Percentiles rank a stretch among this genome's conserved stretches.
These are phyloP conservation scores for Pyrenochaeta sp. DNA, from an alignment of 2,329 filamentous ascomycete species.

Conservation along the genomic window DNA sequence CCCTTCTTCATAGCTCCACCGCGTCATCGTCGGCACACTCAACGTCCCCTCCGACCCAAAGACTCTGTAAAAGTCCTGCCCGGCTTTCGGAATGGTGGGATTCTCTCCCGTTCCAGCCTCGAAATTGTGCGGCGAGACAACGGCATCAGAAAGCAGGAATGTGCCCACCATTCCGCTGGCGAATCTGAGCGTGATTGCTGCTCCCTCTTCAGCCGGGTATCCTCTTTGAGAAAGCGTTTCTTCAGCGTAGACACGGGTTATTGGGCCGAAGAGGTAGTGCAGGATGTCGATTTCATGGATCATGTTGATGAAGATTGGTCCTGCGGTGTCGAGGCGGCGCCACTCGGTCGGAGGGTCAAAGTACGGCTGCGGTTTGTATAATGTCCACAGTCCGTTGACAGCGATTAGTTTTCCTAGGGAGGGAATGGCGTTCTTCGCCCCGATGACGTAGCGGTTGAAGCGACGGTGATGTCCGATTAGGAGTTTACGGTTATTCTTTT, in stretches of 20 bases:
- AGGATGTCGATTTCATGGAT: constrained; percentile 68
- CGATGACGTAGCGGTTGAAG: constrained; percentile 64
- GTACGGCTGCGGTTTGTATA: constrained; percentile 61
- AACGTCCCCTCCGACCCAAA: constrained; percentile 61
- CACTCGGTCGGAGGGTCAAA: constrained; percentile 59
- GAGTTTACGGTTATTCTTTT: constrained; percentile 47
- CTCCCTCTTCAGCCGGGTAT: constrained; percentile 64
- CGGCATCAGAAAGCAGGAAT: constrained; percentile 63
- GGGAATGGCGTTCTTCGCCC: constrained; percentile 57
- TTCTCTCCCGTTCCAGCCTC: constrained; percentile 68
- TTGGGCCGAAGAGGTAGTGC: constrained; percentile 63
- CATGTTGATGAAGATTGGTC: constrained; percentile 64
- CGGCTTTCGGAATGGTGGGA: constrained; percentile 56
- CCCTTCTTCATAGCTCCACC: constrained; percentile 54
- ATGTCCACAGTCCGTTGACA: constrained; percentile 63
- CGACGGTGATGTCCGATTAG: constrained; percentile 66
- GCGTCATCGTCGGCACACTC: constrained; percentile 62
- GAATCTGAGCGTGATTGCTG: constrained; percentile 62
- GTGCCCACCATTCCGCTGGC: constrained; percentile 63
- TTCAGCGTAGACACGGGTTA: constrained; percentile 61
- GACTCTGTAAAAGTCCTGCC: constrained; percentile 61
- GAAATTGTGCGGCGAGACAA: constrained; percentile 62
- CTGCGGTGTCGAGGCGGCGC: constrained; percentile 55
- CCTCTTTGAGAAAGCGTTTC: constrained; percentile 53
- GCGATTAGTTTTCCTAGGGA: constrained; percentile 59